Evolutionary conservation across 23 red algal species (phyloP), one percentile per base, ranked within the genome.

Genomic region (Gracilariopsis chorda): DNA sequence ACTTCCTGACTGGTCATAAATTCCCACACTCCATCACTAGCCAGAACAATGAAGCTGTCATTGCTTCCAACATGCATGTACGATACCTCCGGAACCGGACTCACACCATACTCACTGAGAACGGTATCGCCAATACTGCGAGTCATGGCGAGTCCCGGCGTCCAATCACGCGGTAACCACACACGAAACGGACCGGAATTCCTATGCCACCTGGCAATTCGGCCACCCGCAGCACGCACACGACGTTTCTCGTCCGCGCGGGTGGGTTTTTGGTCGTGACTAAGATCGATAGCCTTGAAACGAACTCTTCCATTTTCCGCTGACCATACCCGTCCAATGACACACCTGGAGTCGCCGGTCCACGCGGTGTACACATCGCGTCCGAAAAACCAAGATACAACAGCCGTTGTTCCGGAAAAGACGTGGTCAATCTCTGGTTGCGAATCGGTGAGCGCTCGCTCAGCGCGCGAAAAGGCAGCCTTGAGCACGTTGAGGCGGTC

Each of bases 111-210:
- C 44, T 83, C 82, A 35, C 82, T 82, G 10, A 98, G 44, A 14
- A 98, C 84, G 35, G 87, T 92, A 58, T 98, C 96, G 43, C 96
- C 96, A 72, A 98, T 94, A 41, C 92, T 95, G 21, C 96, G 86
- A 35, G 92, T 98, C 96, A 98, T 98, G 35, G 96, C 96, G 35
- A 98, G 84, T 27, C 96, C 96, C 12, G 96, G 96, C 20, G 94
- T 56, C 92, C 96, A 94, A 25, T 94, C 92, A 27, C 76, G 80
- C 39, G 96, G 88, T 27, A 95, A 36, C 96, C 96, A 98, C 25
- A 98, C 96, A 28, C 96, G 53, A 71, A 94, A 72, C 47, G 96
- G 96, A 3, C 96, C 96, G 23, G 88, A 39, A 36, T 93, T 94
- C 19, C 90, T 51, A 13, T 90, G 76, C 96, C 96, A 98, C 35